Base-by-base conservation (phyloP, 495 filamentous ascomycete genomes). In the Apiosordaria backusii region DNA sequence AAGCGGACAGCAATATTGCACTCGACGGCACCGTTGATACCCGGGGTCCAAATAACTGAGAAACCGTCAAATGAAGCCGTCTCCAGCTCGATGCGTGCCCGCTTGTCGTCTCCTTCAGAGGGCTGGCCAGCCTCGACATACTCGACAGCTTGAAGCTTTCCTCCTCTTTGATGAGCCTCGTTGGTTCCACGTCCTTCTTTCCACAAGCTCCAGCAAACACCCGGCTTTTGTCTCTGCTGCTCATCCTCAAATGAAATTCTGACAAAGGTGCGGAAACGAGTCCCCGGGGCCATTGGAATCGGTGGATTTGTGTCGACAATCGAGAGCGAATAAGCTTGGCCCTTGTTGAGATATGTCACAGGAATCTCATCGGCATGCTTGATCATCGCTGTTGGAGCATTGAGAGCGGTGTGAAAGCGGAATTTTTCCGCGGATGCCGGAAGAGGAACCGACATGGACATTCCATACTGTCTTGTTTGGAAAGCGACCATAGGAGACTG, bases 361-460 rank as follows among this genome's bases (percentile, higher is more conserved):
- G 95, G 95, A 53, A 97, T 93, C 72, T 97, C 95, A 57, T 92
- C 88, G 3, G 85, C 73, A 67, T 90, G 85, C 72, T 90, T 96
- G 69, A 96, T 87, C 94, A 97, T 98, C n/a, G 94, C 94, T 1
- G 94, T 97, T 16, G 93, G 92, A 1, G 94, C 95, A 74, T 97
- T 94, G 58, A 99, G 80, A 0, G 92, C 92, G 50, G 92, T 88
- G 72, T 92, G 88, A 76, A 91, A 99, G 23, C 96, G 92, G 74
- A 98, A 98, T 67, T 93, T 96, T 62, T 78, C 76, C 3, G 77
- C 82, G 7, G 82, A 78, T 3, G 78, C 62, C 2, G 80, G 80
- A 27, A 81, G 75, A 19, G 75, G 66, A 54, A 75, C 70, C 40
- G 75, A 61, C 64, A 81, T 78, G n/a, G 75, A 61, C 67, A 78